phyloP scores from a whole-genome alignment of 352 stramenopile species.

The Peronospora belbahrii region DNA sequence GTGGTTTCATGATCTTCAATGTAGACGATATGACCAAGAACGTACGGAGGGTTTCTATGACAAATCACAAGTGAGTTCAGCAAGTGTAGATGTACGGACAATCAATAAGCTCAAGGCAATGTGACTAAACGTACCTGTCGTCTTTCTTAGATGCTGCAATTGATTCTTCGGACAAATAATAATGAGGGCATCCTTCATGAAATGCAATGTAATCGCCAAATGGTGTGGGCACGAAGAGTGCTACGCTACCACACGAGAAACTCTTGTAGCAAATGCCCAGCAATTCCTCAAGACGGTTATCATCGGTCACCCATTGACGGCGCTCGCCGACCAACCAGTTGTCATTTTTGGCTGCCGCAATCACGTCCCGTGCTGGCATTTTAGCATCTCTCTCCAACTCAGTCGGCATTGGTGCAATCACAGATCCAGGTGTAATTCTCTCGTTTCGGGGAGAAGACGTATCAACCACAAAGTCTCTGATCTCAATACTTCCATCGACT shows the following conservation, averaged over 20 bases:
- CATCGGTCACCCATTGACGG: conserved; percentile 44
- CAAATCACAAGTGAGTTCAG: conserved; percentile 1
- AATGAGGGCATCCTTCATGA: conserved; percentile 74
- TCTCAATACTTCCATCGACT: conserved; percentile 24
- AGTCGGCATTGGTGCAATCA: not conserved
- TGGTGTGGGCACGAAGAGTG: conserved; percentile 69
- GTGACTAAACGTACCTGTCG: conserved; percentile 18
- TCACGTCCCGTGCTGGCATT: conserved; percentile 21
- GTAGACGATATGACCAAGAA: conserved; percentile 76
- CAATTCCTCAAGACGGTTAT: conserved; percentile 61
- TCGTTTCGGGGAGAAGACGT: conserved; percentile 24
- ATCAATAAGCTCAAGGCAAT: not conserved
- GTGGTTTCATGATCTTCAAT: conserved; percentile 73
- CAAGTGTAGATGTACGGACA: not conserved
- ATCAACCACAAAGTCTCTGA: conserved; percentile 27
- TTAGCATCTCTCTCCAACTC: conserved; percentile 14
- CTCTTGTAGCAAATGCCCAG: conserved; percentile 81
- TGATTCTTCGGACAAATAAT: conserved; percentile 73
- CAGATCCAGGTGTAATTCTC: not conserved
- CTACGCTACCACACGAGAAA: conserved; percentile 60
- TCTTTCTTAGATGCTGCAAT: conserved; percentile 67
- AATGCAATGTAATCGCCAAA: conserved; percentile 84
- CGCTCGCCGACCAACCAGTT: conserved; percentile 31
- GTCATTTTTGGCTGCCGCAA: conserved; percentile 24
- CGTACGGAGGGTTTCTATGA: conserved; percentile 55